phyloP scores from a whole-genome alignment of 257 asterid genomes.

The Dorcoceras hygrometricum region DNA sequence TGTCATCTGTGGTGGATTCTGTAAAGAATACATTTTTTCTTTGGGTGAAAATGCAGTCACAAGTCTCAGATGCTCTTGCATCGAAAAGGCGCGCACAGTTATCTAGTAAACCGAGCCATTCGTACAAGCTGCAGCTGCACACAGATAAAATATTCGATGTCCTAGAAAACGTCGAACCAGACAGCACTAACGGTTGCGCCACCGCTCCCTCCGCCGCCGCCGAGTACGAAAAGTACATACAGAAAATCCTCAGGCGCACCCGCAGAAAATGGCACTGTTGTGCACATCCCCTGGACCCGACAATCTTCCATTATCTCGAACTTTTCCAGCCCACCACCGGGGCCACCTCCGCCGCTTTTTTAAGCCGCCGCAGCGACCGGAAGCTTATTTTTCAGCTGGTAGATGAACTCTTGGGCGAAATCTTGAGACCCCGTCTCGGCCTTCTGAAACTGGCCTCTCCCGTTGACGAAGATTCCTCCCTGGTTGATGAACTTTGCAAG shows the following conservation, averaged over 20 bases:
- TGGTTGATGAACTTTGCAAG: constrained; percentile 42
- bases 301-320: constrained; percentile 72
- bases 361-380: constrained; percentile 49
- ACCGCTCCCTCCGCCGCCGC: constrained; percentile 24
- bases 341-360: constrained; percentile 18
- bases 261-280: constrained; percentile 52
- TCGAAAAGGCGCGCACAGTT: constrained; percentile 65
- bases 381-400: constrained; percentile 68
- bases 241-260: constrained; percentile 59
- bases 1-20: constrained; percentile 17
- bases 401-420: constrained; percentile 55
- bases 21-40: constrained; percentile 6
- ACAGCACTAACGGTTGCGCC: constrained; percentile 33
- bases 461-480: background rate
- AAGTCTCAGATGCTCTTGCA: constrained; percentile 53
- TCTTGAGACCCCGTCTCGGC: constrained; percentile 33
- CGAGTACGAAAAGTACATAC: constrained; percentile 46
- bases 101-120: constrained; percentile 55
- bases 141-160: constrained; percentile 26
- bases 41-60: constrained; percentile 37
- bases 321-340: constrained; percentile 46
- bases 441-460: constrained; percentile 18
- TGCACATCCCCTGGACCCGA: constrained; percentile 74
- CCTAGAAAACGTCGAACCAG: constrained; percentile 34
- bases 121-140: constrained; percentile 37